Conservation (phyloP, 2,329 filamentous ascomycete genomes). For the Botrytis aclada region DNA sequence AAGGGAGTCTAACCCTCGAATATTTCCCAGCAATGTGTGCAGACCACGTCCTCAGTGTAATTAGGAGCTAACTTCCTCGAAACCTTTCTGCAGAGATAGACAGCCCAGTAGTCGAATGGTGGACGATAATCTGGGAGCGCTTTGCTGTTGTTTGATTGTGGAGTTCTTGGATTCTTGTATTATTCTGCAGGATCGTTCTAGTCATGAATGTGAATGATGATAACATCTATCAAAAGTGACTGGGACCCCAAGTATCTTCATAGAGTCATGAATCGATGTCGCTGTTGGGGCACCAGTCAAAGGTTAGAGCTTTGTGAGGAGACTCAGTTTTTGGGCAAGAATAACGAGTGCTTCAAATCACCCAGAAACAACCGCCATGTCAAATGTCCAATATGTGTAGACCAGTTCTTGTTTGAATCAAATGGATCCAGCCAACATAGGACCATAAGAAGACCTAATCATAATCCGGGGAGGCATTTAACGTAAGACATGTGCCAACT, state of each 20-base stretch:
- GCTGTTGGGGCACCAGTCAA: constrained; percentile 7
- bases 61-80: not conserved
- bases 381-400: not conserved
- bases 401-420: not conserved
- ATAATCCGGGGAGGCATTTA: constrained; percentile 2
- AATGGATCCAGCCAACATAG: not conserved
- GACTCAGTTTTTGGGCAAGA: constrained; percentile 3
- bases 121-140: not conserved
- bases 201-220: constrained; percentile 7
- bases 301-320: constrained; percentile 1
- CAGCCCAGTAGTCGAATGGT: not conserved
- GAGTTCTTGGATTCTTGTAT: not conserved
- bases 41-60: not conserved
- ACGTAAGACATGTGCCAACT: constrained; percentile 10
- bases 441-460: constrained; percentile 12
- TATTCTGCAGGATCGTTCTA: not conserved
- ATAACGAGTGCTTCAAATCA: constrained; percentile 12
- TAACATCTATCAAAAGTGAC: constrained; percentile 6
- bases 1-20: constrained; percentile 12
- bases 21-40: not conserved
- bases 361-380: constrained; percentile 6
- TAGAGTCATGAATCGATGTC: not conserved
- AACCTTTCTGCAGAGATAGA: not conserved
- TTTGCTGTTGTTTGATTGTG: not conserved
- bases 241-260: constrained; percentile 2